Conservation (phyloP, 2,329 filamentous ascomycete genomes). For the Aspergillus puulaauensis region DNA sequence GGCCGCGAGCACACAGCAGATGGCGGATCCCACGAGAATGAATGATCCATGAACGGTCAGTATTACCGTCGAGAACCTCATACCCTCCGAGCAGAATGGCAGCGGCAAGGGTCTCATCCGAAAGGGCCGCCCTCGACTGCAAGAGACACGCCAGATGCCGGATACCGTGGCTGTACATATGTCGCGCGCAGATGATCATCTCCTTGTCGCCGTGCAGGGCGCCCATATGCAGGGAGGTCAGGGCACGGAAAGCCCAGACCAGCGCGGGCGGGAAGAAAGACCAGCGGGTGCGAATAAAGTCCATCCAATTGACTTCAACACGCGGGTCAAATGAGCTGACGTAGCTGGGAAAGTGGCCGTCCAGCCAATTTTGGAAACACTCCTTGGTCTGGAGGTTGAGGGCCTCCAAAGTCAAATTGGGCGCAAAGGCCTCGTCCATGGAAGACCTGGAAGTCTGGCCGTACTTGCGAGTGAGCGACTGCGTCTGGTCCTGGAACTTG, state of each 20-base stretch:
- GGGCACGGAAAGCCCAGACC: conserved; percentile 12
- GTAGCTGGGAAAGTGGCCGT: conserved; percentile 5
- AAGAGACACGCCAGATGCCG: conserved; percentile 3
- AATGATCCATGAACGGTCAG: conserved; percentile 8
- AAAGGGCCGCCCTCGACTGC: conserved; percentile 1
- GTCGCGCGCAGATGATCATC: conserved; percentile 4
- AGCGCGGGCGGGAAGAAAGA: conserved; percentile 6
- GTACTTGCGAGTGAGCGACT: not conserved
- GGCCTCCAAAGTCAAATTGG: conserved; percentile 5
- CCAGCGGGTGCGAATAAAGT: conserved; percentile 7
- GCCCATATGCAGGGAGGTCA: conserved; percentile 12
- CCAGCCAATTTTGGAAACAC: conserved; percentile 8
- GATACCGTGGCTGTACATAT: conserved; percentile 14
- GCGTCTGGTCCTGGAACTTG: not conserved
- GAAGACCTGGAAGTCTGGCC: not conserved
- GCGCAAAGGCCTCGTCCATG: conserved; percentile 9
- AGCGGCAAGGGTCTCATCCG: conserved; percentile 13
- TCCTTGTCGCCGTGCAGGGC: not conserved
- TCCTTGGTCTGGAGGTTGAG: conserved; percentile 11
- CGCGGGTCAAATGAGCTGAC: not conserved
- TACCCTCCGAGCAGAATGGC: conserved; percentile 12
- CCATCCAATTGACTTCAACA: conserved; percentile 13
- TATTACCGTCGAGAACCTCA: conserved; percentile 13
- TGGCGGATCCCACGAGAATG: conserved; percentile 11
- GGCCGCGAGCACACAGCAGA: conserved; percentile 10